A percentile compares a stretch with the other conserved stretches of the same genome.
Conservation (phyloP, 768 basidiomycete species). For the Hydnomerulius pinastri region DNA sequence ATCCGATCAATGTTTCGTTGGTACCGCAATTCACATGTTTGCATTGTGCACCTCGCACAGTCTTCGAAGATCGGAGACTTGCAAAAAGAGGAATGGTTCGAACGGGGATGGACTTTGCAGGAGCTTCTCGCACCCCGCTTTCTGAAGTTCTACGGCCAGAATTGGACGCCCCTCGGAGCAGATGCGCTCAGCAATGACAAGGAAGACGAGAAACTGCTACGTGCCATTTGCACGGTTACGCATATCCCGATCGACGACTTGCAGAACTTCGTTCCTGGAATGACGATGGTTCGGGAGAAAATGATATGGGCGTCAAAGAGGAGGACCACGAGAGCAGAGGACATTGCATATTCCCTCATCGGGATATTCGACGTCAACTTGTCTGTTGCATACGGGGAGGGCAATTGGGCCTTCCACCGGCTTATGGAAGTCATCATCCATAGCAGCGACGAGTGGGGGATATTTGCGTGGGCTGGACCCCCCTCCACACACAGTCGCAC, state of each 20-base stretch:
- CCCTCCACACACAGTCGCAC: not conserved
- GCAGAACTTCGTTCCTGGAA: not conserved
- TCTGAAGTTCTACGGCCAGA: not conserved
- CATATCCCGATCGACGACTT: not conserved
- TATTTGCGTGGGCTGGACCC: not conserved
- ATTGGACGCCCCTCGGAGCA: not conserved
- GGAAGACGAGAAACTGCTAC: not conserved
- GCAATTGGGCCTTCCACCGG: slow-evolving; percentile 9
- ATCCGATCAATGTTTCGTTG: not conserved
- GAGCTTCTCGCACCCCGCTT: no score
- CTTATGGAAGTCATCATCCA: not conserved
- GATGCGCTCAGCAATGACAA: not conserved
- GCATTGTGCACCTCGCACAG: not conserved
- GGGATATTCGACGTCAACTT: slow-evolving; percentile 7
- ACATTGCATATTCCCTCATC: slow-evolving; percentile 11
- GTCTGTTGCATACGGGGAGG: no score
- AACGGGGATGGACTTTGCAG: not conserved
- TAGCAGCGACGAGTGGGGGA: not conserved
- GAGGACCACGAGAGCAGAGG: slow-evolving; percentile 11
- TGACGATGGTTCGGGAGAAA: not conserved
- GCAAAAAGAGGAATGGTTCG: not conserved
- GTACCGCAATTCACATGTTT: not conserved
- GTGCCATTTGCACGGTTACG: not conserved
- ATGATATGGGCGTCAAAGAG: slow-evolving; percentile 10
- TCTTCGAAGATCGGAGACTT: not conserved